Base-by-base conservation (phyloP, 352 stramenopile genomes). In the Globisporangium splendens region DNA sequence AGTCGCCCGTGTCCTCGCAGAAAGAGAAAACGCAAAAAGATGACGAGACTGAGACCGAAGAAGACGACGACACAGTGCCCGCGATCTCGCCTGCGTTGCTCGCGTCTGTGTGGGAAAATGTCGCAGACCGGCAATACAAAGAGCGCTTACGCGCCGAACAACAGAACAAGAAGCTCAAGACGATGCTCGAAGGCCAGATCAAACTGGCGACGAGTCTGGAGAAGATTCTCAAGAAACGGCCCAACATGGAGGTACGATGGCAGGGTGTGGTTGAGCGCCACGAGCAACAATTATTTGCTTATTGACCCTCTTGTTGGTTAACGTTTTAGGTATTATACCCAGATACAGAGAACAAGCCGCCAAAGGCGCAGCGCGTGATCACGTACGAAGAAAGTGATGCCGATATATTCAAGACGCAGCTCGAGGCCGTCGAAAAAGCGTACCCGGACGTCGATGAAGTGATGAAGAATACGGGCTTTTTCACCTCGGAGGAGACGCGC, bases 121-220 rank as follows among this genome's bases (percentile, higher is more conserved):
- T 70, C 14, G 70, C 63, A 11, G 50, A 59, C 24, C 57, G 50
- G 20, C 64, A 78, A 39, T 56, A 58, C 56, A 54, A 57, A n/a
- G 42, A 66, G 46, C 64, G 64, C 4, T 38, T 68, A 53, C 56
- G 44, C 39, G 60, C 68, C 12, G 62, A 77, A 46, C 46, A 59
- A 12, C 57, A 75, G 28, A 78, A 78, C 60, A 43, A 47, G 24
- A 43, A 67, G 53, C 56, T 78, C 13, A 65, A 63, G 50, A 54
- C 57, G 54, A 56, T 78, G 51, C 54, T 78, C 7, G 54, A 72
- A 46, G 60, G 53, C 1, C 64, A 81, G 35, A 50, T 68, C 15
- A 66, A 71, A 38, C 59, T 77, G 14, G 59, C 59, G 12, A 51
- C 55, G 28, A 62, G 63, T 2, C 41, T 75, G 22, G 53, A 67